Evolutionary conservation across 129 eudicot genomes (phyloP).

Genomic region (Flaveria trinervia): DNA sequence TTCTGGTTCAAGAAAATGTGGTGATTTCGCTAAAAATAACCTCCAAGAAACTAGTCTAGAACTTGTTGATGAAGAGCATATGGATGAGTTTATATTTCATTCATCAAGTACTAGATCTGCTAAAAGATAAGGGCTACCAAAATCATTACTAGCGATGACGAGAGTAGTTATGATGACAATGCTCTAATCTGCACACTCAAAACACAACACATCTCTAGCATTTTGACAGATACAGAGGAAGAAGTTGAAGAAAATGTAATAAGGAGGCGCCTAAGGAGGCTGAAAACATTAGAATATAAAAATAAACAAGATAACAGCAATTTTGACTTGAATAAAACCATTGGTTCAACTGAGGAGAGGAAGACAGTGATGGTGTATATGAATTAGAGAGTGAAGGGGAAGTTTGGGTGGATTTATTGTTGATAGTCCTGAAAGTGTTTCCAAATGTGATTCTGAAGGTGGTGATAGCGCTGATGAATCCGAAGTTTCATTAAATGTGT

Average conservation of each 20-base stretch:
- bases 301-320: constrained; percentile 14
- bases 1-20: constrained; percentile 22
- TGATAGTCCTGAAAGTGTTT: constrained; percentile 38
- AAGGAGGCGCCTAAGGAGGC: constrained; percentile 33
- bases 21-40: constrained; percentile 5
- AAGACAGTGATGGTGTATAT: constrained; percentile 38
- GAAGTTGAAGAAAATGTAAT: constrained; percentile 17
- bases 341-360: constrained; percentile 30
- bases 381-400: constrained; percentile 49
- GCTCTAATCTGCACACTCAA: constrained; percentile 46
- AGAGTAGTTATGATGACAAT: constrained; percentile 47
- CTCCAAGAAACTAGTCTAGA: constrained; percentile 3
- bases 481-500: constrained; percentile 36
- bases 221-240: constrained; percentile 6
- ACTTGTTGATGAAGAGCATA: constrained; percentile 33
- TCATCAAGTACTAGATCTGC: constrained; percentile 21
- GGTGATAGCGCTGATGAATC: constrained; percentile 32
- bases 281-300: constrained; percentile 32
- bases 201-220: constrained; percentile 17
- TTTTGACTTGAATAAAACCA: background rate
- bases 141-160: constrained; percentile 41
- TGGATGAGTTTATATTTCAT: constrained; percentile 11
- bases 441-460: constrained; percentile 33
- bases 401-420: constrained; percentile 69
- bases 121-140: constrained; percentile 43